Base-by-base conservation (phyloP, 163 green algal species). In the Scenedesmus sp. region DNA sequence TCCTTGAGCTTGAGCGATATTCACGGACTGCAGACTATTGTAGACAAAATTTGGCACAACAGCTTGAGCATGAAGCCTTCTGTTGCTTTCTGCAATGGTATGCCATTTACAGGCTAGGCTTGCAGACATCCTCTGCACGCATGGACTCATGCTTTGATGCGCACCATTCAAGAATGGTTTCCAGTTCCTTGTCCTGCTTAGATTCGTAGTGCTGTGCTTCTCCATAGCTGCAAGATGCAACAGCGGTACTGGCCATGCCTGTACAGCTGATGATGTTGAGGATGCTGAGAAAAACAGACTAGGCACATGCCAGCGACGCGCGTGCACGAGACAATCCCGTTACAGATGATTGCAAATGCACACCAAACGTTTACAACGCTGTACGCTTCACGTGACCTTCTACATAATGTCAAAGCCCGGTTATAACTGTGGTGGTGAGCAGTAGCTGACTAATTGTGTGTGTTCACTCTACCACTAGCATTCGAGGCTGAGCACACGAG, bases 341-440 rank as follows among this genome's bases (percentile, higher is more conserved):
- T 70, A 20, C 8, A 70, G 62, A 1, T 70, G 62, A 12, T 70
- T 4, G 9, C 10, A 70, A 70, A 20, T 18, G 62, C 10, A 16
- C 62, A 70, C 4, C 62, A 46, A 12, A 70, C 62, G 18, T 70
- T 46, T 46, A 46, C 34, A 46, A 64, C 59, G 59, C 9, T 15
- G 59, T 64, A 10, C 59, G 59, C 59, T 8, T 64, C 8, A 76
- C 23, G 46, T 52, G 70, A 23, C 10, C 15, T 23, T 52, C 1
- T 23, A 79, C 66, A 70, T 52, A 52, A 52, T 52, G 70, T 79
- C 70, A 52, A 79, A 79, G 70, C 70, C 70, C 20, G 23, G 70
- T 79, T 79, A 79, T 79, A 79, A 79, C 70, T 79, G 70, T 15
- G 70, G 70, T 79, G 70, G 70, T 79, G 70, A 79, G 70, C 70